Base-by-base conservation (phyloP, 768 basidiomycete species). In the Stropharia rugosoannulata region DNA sequence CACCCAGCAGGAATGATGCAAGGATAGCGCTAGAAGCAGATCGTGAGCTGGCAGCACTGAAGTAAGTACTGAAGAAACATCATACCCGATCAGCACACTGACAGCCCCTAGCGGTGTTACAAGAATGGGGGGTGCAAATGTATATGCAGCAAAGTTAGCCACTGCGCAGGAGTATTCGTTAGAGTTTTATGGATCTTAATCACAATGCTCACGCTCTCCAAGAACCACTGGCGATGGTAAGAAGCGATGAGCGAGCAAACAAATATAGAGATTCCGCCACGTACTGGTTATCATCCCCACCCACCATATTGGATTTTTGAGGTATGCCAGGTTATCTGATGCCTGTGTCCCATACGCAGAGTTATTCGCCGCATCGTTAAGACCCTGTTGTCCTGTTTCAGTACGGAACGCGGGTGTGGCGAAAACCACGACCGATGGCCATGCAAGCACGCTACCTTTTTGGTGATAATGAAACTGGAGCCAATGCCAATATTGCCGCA, bases 21-120 rank as follows among this genome's bases (percentile, higher is more conserved):
- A 99, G 83, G 4, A 98, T 81, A 37, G 97, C 97, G 22, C 95
- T 98, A 66, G 8, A 61, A 13, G n/a, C 40, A 15, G 32, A 38
- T 57, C 49, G 12, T 59, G 15, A 47, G 55, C 47, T 38, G 42
- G 36, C 19, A 11, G 43, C 41, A n/a, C 39, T 2, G 37, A 50
- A 37, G 35, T 16, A 51, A 56, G 51, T 40, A 36, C 2, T 40
- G 48, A 9, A 16, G 22, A 8, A 9, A 13, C 6, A 37, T 2
- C 18, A 44, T 64, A 96, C 95, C 96, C 97, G 57, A 99, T 91
- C 59, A 99, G 81, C 11, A 99, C 97, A 68, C 93, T 95, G 41
- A 97, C 78, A 18, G 96, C 95, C 52, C 97, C 97, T n/a, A 99
- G 74, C 1, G 97, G 97, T 1, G 96, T 98, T n/a, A 99, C 95